Evolutionary conservation across 1,139 yeast genomes (phyloP), one percentile per base, ranked within the genome.

Genomic region (Blastobotrys elegans): DNA sequence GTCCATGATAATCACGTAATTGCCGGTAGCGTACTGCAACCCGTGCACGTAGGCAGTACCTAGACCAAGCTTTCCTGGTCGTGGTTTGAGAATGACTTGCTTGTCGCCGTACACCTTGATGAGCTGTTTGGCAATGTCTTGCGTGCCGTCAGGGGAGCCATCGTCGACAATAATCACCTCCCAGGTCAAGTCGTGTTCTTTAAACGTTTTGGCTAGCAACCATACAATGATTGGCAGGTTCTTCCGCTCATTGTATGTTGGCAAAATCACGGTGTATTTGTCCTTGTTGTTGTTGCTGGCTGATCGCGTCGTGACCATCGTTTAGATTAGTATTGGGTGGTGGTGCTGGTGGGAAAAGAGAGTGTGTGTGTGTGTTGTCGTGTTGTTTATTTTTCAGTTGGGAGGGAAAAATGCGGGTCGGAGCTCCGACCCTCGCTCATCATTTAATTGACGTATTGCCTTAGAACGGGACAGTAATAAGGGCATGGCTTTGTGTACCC

Each of bases 1-100:
- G 63, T 84, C 94, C 94, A 84, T 84, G 56, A 84, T 84, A 54
- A 84, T 79, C 44, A 84, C 89, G 64, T 74, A 84, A 67, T 84
- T 77, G 46, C 94, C 94, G 29, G 82, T 79, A 38, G 79, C 89
- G 56, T 61, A 82, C 61, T 84, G 77, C 57, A 84, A 75, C 1
- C 90, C 94, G 60, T 84, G 90, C 43, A 84, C 84, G 58, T 84
- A 84, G 14, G 94, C 94, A 35, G 94, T 84, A 37, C 67, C 92
- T 54, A 84, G 75, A 5, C 94, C 94, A 50, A 84, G 75, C 67
- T 84, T 84, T 43, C 92, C 92, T 2, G 86, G 81, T 60, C 94
- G 77, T 21, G 92, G 80, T 63, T 83, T 75, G 61, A 84, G 74
- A 53, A 80, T 76, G 50, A 84, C 79, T 57, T 76, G 84, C 30